phyloP scores from a whole-genome alignment of 495 filamentous ascomycete species.

The Tuber umbilicatum region DNA sequence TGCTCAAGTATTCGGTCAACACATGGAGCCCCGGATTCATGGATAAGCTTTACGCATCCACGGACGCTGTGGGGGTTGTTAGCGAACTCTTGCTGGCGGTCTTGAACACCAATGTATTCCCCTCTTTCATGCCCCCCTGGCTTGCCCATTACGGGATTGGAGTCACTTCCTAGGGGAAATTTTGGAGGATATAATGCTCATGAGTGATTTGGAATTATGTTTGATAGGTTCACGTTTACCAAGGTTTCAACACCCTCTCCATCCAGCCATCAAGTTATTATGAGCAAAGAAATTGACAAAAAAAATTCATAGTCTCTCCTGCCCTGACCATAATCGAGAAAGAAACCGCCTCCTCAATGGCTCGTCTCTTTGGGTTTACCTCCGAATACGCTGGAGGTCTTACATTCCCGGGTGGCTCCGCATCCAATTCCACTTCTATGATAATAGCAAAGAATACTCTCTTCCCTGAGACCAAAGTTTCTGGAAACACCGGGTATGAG shows the following conservation, averaged over 20 bases:
- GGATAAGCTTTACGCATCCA: slow-evolving; percentile 83
- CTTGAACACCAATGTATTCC: slow-evolving; percentile 73
- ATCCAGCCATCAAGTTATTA: background rate
- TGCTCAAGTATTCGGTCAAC: slow-evolving; percentile 80
- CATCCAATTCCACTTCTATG: slow-evolving; percentile 79
- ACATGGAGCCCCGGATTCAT: slow-evolving; percentile 96
- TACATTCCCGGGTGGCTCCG: slow-evolving; percentile 77
- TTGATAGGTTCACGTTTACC: slow-evolving; percentile 39
- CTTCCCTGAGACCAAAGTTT: slow-evolving; percentile 64
- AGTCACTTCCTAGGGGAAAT: background rate
- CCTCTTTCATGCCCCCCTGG: background rate
- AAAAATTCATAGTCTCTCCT: slow-evolving; percentile 61
- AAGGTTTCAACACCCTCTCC: slow-evolving; percentile 30
- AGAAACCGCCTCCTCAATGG: slow-evolving; percentile 61
- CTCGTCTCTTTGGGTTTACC: slow-evolving; percentile 66
- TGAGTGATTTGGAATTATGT: background rate
- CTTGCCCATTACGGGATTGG: background rate
- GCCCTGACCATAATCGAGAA: slow-evolving; percentile 82
- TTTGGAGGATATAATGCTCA: background rate
- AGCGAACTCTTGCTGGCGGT: slow-evolving; percentile 75
- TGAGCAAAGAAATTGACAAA: slow-evolving; percentile 37
- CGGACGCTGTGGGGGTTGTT: slow-evolving; percentile 73
- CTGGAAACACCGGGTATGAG: slow-evolving; percentile 57
- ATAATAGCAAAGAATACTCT: slow-evolving; percentile 83
- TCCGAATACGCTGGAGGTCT: slow-evolving; percentile 73